Percentiles rank a stretch among this genome's conserved stretches.
phyloP scores from a whole-genome alignment of 2,329 filamentous ascomycete genomes.

The Boeremia lycopersici region DNA sequence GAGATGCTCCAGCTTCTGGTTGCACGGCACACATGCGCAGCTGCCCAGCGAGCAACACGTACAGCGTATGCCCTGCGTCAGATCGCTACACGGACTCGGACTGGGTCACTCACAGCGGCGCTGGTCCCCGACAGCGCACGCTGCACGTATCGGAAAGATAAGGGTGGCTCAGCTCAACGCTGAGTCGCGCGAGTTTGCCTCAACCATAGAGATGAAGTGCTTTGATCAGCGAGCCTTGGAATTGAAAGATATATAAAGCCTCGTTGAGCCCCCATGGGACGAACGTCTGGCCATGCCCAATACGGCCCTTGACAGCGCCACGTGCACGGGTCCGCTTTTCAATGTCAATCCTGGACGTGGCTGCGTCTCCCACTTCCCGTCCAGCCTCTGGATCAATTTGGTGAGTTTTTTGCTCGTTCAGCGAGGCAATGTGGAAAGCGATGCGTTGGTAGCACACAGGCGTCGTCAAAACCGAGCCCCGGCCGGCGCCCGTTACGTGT shows the following conservation, averaged over 20 bases:
- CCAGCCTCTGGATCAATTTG: background rate
- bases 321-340: constrained; percentile 23
- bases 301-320: constrained; percentile 33
- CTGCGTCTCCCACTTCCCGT: background rate
- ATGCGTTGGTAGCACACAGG: constrained; percentile 8
- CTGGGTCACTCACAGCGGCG: background rate
- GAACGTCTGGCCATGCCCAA: constrained; percentile 31
- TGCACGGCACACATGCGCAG: background rate
- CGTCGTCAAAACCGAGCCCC: constrained; percentile 6
- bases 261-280: constrained; percentile 32
- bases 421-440: background rate
- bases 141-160: constrained; percentile 15
- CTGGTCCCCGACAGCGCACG: constrained; percentile 7
- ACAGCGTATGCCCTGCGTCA: constrained; percentile 6
- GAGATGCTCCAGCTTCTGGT: background rate
- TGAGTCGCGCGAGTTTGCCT: constrained; percentile 7
- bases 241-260: constrained; percentile 34
- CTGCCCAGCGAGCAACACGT: background rate
- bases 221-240: constrained; percentile 32
- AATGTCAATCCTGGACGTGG: constrained; percentile 9
- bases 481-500: constrained; percentile 43
- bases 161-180: constrained; percentile 18
- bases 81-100: background rate
- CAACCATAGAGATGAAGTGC: constrained; percentile 22
- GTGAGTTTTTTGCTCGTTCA: background rate